A percentile compares a stretch with the other conserved stretches of the same genome.
phyloP scores from a whole-genome alignment of 1,284 basidiomycete species.

The Trichosporon sp. region DNA sequence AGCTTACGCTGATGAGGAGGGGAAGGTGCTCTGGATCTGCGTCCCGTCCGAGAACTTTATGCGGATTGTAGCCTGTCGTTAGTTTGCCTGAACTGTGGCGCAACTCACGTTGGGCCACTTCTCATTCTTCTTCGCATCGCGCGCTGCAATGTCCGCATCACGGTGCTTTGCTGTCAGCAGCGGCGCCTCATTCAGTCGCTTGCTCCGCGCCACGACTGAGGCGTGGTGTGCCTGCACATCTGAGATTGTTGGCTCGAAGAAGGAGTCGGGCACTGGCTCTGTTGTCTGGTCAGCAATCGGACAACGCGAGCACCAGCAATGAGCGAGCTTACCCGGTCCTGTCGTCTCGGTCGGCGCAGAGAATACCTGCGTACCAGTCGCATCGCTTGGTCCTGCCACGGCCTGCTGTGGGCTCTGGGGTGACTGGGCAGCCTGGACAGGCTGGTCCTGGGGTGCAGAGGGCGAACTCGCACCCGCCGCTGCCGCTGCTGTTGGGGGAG shows the following conservation, averaged over 20 bases:
- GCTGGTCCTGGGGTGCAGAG: not conserved
- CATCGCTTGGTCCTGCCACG: not conserved
- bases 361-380: not conserved
- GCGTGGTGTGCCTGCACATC: conserved; percentile 41
- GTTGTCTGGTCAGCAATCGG: not conserved
- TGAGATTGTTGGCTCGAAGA: conserved; percentile 39
- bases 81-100: not conserved
- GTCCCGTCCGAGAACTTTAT: conserved; percentile 46
- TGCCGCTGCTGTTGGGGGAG: no score
- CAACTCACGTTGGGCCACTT: conserved; percentile 43
- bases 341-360: not conserved
- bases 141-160: conserved; percentile 33
- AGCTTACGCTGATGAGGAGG: conserved; percentile 38
- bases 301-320: not conserved
- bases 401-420: not conserved
- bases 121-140: conserved; percentile 36
- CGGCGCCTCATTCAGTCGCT: conserved; percentile 40
- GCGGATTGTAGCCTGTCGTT: conserved; percentile 40
- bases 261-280: conserved; percentile 21
- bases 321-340: not conserved
- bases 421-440: not conserved
- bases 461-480: not conserved
- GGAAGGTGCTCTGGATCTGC: conserved; percentile 42
- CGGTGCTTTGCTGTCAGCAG: conserved; percentile 38
- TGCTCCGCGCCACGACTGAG: conserved; percentile 28